phyloP scores from a whole-genome alignment of 164 flowering plant genomes.

The Aristolochia fimbriata region DNA sequence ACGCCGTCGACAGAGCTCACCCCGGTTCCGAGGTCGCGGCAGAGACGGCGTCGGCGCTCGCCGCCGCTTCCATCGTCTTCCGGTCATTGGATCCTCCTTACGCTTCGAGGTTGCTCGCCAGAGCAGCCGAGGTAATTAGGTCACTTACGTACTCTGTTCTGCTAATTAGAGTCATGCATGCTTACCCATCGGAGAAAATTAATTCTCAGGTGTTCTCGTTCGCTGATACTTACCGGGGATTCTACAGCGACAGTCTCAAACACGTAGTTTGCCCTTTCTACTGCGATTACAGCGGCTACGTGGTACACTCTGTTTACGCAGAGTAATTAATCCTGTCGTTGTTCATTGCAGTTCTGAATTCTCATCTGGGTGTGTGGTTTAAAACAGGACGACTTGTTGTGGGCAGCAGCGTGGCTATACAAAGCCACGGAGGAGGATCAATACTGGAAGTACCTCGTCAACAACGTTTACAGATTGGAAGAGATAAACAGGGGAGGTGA shows the following conservation, averaged over 20 bases:
- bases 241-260: slow-evolving; percentile 26
- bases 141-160: too few species aligned
- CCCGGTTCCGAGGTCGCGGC: slow-evolving; percentile 39
- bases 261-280: slow-evolving; percentile 86
- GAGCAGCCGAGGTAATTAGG: slow-evolving; percentile 25
- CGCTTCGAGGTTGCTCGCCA: slow-evolving; percentile 24
- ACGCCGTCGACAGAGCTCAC: slow-evolving; percentile 9
- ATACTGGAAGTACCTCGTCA: slow-evolving; percentile 35
- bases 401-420: slow-evolving; percentile 83
- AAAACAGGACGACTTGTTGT: slow-evolving; percentile 65
- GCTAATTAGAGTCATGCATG: too few species aligned
- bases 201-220: slow-evolving; percentile 39
- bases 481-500: slow-evolving; percentile 48
- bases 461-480: slow-evolving; percentile 15
- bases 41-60: slow-evolving; percentile 44
- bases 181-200: too few species aligned
- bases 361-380: background rate
- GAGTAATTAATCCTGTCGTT: background rate
- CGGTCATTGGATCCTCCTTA: slow-evolving; percentile 18
- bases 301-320: slow-evolving; percentile 28
- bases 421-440: slow-evolving; percentile 39
- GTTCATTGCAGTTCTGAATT: background rate
- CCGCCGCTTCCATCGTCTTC: slow-evolving; percentile 38
- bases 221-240: slow-evolving; percentile 36
- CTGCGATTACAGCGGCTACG: slow-evolving; percentile 81